Evolutionary conservation across 345 rosid species (phyloP), one percentile per base, ranked within the genome.

Genomic region (Populus deltoides): DNA sequence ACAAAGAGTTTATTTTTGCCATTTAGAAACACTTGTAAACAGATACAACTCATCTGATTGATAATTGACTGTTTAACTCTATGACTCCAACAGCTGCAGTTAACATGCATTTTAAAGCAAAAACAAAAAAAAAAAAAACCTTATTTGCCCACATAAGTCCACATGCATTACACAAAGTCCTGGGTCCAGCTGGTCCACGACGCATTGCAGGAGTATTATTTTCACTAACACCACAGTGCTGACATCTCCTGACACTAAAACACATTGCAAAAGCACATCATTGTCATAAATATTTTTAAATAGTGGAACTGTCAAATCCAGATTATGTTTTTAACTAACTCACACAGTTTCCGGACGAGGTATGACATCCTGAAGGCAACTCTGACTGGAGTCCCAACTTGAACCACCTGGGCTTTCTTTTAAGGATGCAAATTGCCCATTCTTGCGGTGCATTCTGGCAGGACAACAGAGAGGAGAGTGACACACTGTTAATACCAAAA

Each of bases 111-210:
- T 35, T 66, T 49, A 68, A 22, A 55, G 47, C 76, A 5, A 38
- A 38, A n/a, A n/a, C n/a, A n/a, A n/a, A n/a, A n/a, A n/a, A n/a
- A 33, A 17, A 75, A 79, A 51, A 11, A 38, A 91, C 96, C 93
- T 90, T 91, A 83, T 91, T 91, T 27, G 96, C 93, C 96, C 96
- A 91, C 96, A 91, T 91, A n/a, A 91, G 89, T 66, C 96, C 96
- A 74, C 96, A 91, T 7, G 96, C 96, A 73, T 91, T 91, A 80
- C 93, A 91, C 70, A 91, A 82, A 68, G 93, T 91, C 80, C 96
- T 90, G 39, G 96, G 93, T 79, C 96, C 96, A 82, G 89, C 91
- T 66, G 96, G 96, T 45, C 96, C 96, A 75, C 96, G 93, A 69
- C 93, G 96, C 96, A 91, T 91, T 66, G 92, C 92, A 35, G 96